Base-by-base conservation (phyloP, 257 asterid genomes). In the Lantana camara region DNA sequence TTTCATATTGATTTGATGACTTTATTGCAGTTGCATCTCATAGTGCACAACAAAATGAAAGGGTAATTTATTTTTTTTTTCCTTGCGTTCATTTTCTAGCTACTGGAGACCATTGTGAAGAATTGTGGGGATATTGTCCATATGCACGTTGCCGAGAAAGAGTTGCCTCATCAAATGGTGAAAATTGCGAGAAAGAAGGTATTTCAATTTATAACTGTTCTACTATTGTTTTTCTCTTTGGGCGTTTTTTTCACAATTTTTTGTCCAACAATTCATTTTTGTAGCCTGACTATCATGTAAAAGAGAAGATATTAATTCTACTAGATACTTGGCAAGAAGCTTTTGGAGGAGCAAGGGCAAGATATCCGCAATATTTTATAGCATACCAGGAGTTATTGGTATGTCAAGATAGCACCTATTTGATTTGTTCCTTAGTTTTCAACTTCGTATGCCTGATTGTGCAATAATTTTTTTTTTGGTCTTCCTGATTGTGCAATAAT, bases 291-390 rank as follows among this genome's bases (percentile, higher is more conserved):
- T 77, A 75, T 75, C 96, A 77, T 68, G 96, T 88, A 68, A 85
- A 79, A 68, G 96, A 85, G 79, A 86, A 88, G 75, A 84, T 88
- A 63, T 75, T 88, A 64, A 80, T 75, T 79, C 80, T 88, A 59
- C 77, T 88, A 32, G 95, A 86, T 79, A 88, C 96, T 7, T 88
- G 96, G 96, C 95, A 88, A 85, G 95, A 85, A 80, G 91, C 91
- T 40, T 83, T 88, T 80, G 96, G 96, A 62, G 96, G 96, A 61
- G 71, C 95, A 60, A 83, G 84, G 76, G 90, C 91, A 23, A 85
- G 87, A 70, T 83, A 88, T 73, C 89, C 88, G 19, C 96, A 88
- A 67, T 88, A 74, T 68, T 85, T 74, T 80, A 79, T 69, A 1
- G 96, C 96, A 51, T 88, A 85, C 82, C 95, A 88, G 75, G 96